phyloP scores from a whole-genome alignment of 257 asterid species.

The Solanum neorickii region DNA sequence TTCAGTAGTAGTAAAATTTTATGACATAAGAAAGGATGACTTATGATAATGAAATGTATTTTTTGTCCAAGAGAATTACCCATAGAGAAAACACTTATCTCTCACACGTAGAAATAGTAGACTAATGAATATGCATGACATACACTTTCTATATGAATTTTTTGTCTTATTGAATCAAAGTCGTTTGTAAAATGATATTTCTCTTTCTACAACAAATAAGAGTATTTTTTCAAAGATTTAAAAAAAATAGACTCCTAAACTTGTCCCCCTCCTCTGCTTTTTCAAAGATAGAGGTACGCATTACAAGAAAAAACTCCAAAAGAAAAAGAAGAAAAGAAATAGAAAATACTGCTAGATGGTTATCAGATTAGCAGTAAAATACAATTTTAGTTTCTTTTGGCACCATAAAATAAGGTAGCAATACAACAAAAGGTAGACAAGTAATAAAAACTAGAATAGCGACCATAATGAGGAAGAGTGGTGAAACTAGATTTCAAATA shows the following conservation, averaged over 20 bases:
- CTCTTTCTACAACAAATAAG: neutral
- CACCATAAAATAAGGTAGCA: neutral
- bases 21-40: neutral
- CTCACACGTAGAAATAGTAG: neutral
- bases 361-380: neutral
- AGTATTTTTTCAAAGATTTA: too few relatives aligned
- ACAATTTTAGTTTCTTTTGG: neutral
- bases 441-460: too few relatives aligned
- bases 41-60: too few relatives aligned
- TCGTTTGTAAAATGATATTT: neutral
- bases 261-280: neutral
- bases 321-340: neutral
- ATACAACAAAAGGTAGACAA: too few relatives aligned
- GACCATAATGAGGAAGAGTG: neutral
- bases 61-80: too few relatives aligned
- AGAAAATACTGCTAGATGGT: neutral
- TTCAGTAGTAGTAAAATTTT: neutral
- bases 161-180: neutral
- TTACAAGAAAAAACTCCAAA: neutral
- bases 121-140: neutral
- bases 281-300: neutral
- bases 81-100: too few relatives aligned
- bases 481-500: too few relatives aligned
- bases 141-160: neutral
- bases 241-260: neutral